phyloP scores from a whole-genome alignment of 225 moss, liverwort and hornwort genomes.

The Pseudisothecium myosuroides region DNA sequence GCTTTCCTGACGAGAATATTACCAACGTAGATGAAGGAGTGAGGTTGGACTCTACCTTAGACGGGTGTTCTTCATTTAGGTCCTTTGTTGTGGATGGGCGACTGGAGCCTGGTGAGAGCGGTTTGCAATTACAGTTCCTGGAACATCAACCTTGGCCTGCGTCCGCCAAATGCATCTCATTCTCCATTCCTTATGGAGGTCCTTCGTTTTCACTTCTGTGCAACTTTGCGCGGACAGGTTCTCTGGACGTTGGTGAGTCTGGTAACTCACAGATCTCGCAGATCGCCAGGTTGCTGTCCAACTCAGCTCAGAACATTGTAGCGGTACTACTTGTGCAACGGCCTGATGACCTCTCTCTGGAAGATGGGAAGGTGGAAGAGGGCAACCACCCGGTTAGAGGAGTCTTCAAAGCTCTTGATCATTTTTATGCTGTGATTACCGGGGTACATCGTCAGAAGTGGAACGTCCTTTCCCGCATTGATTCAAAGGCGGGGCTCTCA shows the following conservation, averaged over 20 bases:
- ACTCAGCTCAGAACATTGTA: conserved; percentile 47
- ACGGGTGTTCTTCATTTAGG: conserved; percentile 28
- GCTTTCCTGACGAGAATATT: conserved; percentile 23
- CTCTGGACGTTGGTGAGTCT: conserved; percentile 2
- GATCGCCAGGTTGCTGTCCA: conserved; percentile 58
- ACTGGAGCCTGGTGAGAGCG: conserved; percentile 35
- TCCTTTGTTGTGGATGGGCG: conserved; percentile 63
- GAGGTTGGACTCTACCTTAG: conserved; percentile 1
- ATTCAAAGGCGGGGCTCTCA: not conserved
- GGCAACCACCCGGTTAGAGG: not conserved
- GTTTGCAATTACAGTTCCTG: conserved; percentile 40
- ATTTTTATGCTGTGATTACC: conserved; percentile 37
- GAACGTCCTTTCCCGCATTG: conserved; percentile 50
- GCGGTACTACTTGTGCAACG: conserved; percentile 36
- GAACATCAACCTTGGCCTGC: conserved; percentile 60
- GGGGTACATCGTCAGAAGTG: conserved; percentile 46
- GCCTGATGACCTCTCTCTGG: not conserved
- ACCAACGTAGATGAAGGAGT: not conserved
- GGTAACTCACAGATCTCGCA: not conserved
- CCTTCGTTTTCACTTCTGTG: conserved; percentile 26
- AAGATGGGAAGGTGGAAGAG: not conserved
- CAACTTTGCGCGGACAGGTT: conserved; percentile 15
- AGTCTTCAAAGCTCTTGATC: conserved; percentile 1
- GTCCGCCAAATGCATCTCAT: conserved; percentile 62
- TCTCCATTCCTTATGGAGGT: conserved; percentile 35